These are phyloP conservation scores for Aspergillus intermedius DNA, from an alignment of 2,329 filamentous ascomycete species.

Conservation along the genomic window DNA sequence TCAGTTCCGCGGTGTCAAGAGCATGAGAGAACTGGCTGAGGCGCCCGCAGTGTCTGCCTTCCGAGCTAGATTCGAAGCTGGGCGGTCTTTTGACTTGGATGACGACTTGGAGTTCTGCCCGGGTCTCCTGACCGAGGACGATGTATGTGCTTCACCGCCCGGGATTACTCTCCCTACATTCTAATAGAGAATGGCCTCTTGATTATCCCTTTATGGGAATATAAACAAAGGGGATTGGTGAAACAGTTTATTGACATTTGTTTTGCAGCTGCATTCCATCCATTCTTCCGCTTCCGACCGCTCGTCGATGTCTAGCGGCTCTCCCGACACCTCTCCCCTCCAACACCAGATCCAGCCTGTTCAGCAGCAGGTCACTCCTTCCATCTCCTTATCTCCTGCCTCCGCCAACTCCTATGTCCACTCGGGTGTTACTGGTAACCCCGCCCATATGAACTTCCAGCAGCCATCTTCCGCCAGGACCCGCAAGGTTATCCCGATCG, in stretches of 20 bases:
- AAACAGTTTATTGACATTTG: conserved; percentile 13
- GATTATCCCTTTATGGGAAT: neutral
- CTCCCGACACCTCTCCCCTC: conserved; percentile 82
- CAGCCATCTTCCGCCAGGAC: conserved; percentile 83
- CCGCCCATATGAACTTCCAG: conserved; percentile 73
- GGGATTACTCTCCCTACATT: neutral
- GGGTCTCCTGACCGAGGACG: conserved; percentile 81
- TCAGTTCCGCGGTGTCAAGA: conserved; percentile 77
- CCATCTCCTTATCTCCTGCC: conserved; percentile 61
- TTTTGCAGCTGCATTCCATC: conserved; percentile 72
- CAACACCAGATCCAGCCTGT: conserved; percentile 72
- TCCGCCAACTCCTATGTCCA: conserved; percentile 55
- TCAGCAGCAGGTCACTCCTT: conserved; percentile 67
- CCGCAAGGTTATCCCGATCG: conserved; percentile 94
- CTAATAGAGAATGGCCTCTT: neutral
- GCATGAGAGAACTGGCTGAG: conserved; percentile 79
- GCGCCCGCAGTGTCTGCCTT: conserved; percentile 69
- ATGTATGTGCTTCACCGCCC: conserved; percentile 55
- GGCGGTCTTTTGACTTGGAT: conserved; percentile 88
- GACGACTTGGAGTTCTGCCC: conserved; percentile 96
- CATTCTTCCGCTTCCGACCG: conserved; percentile 85
- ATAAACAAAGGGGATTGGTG: neutral
- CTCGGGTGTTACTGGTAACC: conserved; percentile 58
- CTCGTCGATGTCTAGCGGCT: conserved; percentile 90
- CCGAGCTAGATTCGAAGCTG: conserved; percentile 81